phyloP scores from a whole-genome alignment of 441 rosid species.

The Theobroma grandiflorum region DNA sequence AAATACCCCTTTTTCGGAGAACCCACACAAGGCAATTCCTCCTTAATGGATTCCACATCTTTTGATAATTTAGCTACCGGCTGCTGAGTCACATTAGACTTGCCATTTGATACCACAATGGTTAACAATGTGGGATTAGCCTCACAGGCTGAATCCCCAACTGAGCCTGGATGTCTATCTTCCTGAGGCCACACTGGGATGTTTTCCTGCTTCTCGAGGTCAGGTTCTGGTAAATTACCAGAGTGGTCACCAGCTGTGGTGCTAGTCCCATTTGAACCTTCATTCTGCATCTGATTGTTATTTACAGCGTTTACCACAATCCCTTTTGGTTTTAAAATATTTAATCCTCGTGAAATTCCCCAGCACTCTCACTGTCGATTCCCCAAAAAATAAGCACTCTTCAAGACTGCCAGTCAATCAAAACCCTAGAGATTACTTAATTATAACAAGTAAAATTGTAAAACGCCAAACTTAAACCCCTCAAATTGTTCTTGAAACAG shows the following conservation, averaged over 20 bases:
- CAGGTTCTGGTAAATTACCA: conserved; percentile 29
- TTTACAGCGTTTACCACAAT: conserved; percentile 13
- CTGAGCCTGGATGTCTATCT: conserved; percentile 23
- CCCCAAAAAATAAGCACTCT: not conserved
- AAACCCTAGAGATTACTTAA: conserved; percentile 14
- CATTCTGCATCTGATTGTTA: conserved; percentile 58
- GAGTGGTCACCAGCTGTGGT: conserved; percentile 25
- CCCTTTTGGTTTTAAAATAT: not conserved
- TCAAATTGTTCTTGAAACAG: not conserved
- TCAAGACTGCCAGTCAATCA: not conserved
- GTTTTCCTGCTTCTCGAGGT: conserved; percentile 61
- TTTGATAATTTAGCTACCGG: conserved; percentile 29
- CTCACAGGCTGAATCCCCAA: conserved; percentile 30
- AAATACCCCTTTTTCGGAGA: conserved; percentile 57
- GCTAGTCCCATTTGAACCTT: conserved; percentile 32
- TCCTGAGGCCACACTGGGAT: conserved; percentile 24
- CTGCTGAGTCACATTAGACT: conserved; percentile 38
- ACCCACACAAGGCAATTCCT: conserved; percentile 35
- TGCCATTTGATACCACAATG: conserved; percentile 59
- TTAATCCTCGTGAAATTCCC: not conserved
- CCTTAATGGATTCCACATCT: conserved; percentile 30
- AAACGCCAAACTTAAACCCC: conserved; percentile 4
- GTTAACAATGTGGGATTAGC: conserved; percentile 37
- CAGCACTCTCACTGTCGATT: conserved; percentile 2
- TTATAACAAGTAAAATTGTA: not conserved